Evolutionary conservation across 352 stramenopile species (phyloP), one percentile per base, ranked within the genome.

Genomic region (Globisporangium megalacanthum): DNA sequence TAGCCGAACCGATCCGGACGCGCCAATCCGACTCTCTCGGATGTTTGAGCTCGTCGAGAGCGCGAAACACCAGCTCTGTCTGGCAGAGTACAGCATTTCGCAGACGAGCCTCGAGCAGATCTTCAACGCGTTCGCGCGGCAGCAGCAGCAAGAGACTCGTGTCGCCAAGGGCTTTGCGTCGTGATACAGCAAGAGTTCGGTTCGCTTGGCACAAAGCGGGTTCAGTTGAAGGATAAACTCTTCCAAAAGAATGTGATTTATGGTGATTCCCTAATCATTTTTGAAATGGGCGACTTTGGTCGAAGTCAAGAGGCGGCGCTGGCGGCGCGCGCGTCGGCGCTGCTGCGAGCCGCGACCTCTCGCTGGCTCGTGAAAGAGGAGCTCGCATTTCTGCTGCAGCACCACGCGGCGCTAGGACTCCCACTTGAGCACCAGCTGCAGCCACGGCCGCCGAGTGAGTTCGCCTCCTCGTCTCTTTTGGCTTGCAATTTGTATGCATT

Each of bases 51-150:
- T 63, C 22, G 13, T 63, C 5, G 58, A 63, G 19, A 37, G 2
- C 8, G 13, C 20, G 10, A 63, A 54, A 42, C 15, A 39, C 17
- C n/a, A 22, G 15, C 61, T 89, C 11, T 29, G 35, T 9, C 74
- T 96, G 31, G 61, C 79, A 31, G 81, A 94, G 58, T 96, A 96
- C 62, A 80, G 66, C 25, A 67, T 96, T 46, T 72, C 77, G 6
- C 87, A 96, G 66, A 90, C 80, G 13, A 90, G 77, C 36, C 70
- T 96, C 36, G 88, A 96, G 60, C 77, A 90, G 52, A 90, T 96
- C 44, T 96, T 96, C 72, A 93, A 95, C 60, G 22, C 69, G 29
- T 95, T 96, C 54, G 88, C 88, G 37, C 48, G 53, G 11, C 58
- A 73, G 42, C 67, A 78, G 44, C 35, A 66, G 19, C 61, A 78